phyloP scores from a whole-genome alignment of 2,329 filamentous ascomycete genomes.

The Hypoxylon sp. region DNA sequence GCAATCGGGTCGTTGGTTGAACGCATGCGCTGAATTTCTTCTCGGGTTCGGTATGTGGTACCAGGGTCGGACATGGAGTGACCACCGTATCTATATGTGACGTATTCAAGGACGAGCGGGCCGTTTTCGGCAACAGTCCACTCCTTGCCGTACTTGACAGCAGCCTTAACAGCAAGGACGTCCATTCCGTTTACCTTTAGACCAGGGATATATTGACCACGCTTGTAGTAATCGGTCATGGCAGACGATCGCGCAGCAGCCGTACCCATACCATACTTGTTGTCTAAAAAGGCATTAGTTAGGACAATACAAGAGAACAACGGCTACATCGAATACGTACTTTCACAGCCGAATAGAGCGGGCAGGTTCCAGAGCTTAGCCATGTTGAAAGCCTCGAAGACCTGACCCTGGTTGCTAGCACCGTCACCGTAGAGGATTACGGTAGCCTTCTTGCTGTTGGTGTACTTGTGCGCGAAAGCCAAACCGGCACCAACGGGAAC shows the following conservation, averaged over 20 bases:
- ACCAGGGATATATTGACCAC: constrained; percentile 99
- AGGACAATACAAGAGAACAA: constrained; percentile 3
- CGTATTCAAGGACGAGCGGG: constrained; percentile 96
- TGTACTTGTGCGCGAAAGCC: constrained; percentile 97
- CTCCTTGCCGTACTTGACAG: constrained; percentile 93
- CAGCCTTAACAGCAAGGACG: constrained; percentile 96
- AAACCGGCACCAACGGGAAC: constrained; percentile 97
- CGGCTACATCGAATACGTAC: constrained; percentile 69
- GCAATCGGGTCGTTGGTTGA: constrained; percentile 98
- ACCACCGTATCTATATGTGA: constrained; percentile 98
- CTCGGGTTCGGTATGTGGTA: constrained; percentile 98
- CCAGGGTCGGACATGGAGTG: constrained; percentile 99
- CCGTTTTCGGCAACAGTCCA: constrained; percentile 88
- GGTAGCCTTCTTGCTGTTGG: constrained; percentile 85
- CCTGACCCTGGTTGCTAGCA: constrained; percentile 98
- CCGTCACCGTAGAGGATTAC: constrained; percentile 97
- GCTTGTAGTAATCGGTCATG: constrained; percentile 99
- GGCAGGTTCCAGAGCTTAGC: constrained; percentile 99
- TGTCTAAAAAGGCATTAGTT: constrained; percentile 74
- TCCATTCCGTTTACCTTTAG: constrained; percentile 99
- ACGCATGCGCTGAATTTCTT: constrained; percentile 99
- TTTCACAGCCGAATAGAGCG: constrained; percentile 97
- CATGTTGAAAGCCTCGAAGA: constrained; percentile 99
- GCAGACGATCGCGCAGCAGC: constrained; percentile 94
- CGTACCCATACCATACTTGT: constrained; percentile 99